A percentile compares a stretch with the other conserved stretches of the same genome.
These are phyloP conservation scores for Epichloe baconii DNA, from an alignment of 2,329 filamentous ascomycete genomes.

Conservation along the genomic window DNA sequence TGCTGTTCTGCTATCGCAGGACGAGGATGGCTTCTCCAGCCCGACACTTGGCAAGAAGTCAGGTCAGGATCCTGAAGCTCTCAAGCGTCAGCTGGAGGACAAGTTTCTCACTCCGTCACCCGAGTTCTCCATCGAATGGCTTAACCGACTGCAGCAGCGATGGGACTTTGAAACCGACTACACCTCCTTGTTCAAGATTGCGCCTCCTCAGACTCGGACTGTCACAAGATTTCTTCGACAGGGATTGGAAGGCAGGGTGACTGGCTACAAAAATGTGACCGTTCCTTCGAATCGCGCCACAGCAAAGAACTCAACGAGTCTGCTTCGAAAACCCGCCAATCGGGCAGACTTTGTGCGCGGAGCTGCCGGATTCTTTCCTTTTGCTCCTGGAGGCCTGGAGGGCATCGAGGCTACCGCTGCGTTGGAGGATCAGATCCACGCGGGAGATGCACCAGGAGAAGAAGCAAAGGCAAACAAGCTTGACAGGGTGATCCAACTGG, in stretches of 20 bases:
- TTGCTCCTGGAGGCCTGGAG: conserved; percentile 81
- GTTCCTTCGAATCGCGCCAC: conserved; percentile 80
- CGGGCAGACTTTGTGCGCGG: conserved; percentile 86
- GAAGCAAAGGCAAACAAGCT: conserved; percentile 43
- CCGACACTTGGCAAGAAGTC: conserved; percentile 3
- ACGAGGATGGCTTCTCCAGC: conserved; percentile 8
- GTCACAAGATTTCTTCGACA: conserved; percentile 85
- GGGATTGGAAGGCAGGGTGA: conserved; percentile 83
- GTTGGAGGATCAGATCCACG: conserved; percentile 61
- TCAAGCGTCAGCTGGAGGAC: conserved; percentile 59
- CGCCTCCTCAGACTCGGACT: conserved; percentile 86
- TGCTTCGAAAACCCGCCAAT: conserved; percentile 72
- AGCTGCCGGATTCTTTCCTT: conserved; percentile 86
- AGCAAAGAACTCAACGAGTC: conserved; percentile 88
- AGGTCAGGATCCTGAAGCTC: conserved; percentile 38
- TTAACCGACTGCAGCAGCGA: conserved; percentile 75
- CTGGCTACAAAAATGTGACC: conserved; percentile 87
- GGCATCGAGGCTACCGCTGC: conserved; percentile 75
- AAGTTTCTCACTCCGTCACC: conserved; percentile 70
- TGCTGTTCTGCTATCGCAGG: conserved; percentile 18
- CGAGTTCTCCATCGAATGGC: conserved; percentile 71
- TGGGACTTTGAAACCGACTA: conserved; percentile 79
- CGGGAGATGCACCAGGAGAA: conserved; percentile 30
- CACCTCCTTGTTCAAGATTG: conserved; percentile 72
- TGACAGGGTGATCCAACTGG: conserved; percentile 78